A percentile compares a stretch with the other conserved stretches of the same genome.
phyloP scores from a whole-genome alignment of 192 early-diverging fungal genomes.

The Chytriomyces confervae region DNA sequence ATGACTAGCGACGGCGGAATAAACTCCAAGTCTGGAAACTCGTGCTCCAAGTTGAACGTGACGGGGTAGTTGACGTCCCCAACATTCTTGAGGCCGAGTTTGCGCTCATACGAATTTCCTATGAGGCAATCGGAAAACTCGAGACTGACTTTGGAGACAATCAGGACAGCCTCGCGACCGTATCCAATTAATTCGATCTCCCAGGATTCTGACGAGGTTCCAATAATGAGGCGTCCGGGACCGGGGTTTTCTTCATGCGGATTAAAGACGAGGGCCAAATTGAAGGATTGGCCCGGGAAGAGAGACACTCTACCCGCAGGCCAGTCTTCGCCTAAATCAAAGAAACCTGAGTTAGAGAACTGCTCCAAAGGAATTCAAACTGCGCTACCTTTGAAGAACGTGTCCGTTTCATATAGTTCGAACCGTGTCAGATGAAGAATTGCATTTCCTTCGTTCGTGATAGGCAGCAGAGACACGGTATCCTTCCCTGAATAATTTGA shows the following conservation, averaged over 20 bases:
- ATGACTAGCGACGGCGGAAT: conserved; percentile 61
- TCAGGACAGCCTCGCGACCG: conserved; percentile 68
- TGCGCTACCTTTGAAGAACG: conserved; percentile 59
- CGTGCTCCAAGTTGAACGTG: conserved; percentile 60
- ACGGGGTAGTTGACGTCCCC: conserved; percentile 74
- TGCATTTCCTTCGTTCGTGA: conserved; percentile 71
- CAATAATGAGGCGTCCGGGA: conserved; percentile 58
- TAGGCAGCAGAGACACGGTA: conserved; percentile 61
- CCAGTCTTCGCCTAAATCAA: conserved; percentile 43
- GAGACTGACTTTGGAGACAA: conserved; percentile 63
- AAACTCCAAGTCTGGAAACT: conserved; percentile 60
- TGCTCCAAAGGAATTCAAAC: conserved; percentile 4
- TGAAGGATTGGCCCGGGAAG: conserved; percentile 61
- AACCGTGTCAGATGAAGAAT: conserved; percentile 64
- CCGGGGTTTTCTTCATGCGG: conserved; percentile 67
- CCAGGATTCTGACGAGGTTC: conserved; percentile 58
- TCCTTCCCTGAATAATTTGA: conserved; percentile 56
- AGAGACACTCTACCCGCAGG: conserved; percentile 57
- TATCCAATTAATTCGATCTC: conserved; percentile 68
- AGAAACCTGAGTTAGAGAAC: not conserved
- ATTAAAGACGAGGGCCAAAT: conserved; percentile 67
- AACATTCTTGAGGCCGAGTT: conserved; percentile 67
- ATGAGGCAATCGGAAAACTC: conserved; percentile 70
- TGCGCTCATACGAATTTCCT: conserved; percentile 70
- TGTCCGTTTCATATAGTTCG: conserved; percentile 62